Evolutionary conservation across 495 filamentous ascomycete species (phyloP).

Genomic region (Pyrenopolyporus hunteri): DNA sequence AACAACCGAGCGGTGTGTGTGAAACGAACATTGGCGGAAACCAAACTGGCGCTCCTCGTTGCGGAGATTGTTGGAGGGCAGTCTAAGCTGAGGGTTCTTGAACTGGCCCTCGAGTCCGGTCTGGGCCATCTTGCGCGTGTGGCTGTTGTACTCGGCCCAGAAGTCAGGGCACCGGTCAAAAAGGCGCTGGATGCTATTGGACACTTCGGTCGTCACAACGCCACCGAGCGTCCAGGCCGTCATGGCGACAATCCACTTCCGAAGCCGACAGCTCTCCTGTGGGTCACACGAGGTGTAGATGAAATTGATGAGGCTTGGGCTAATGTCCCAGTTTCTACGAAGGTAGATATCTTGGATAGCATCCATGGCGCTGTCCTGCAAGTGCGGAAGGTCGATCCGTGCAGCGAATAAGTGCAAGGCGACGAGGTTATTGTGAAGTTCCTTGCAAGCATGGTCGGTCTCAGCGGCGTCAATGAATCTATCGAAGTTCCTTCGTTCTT

Average conservation of each 20-base stretch:
- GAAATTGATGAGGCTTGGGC: constrained; percentile 49
- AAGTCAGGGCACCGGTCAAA: constrained; percentile 48
- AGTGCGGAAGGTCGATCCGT: constrained; percentile 45
- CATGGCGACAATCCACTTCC: constrained; percentile 58
- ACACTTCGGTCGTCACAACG: constrained; percentile 27
- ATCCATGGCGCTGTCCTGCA: constrained; percentile 57
- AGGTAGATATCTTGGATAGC: constrained; percentile 57
- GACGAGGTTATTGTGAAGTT: constrained; percentile 52
- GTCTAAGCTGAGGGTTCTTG: constrained; percentile 57
- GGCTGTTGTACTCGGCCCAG: constrained; percentile 49
- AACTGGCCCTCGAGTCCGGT: constrained; percentile 51
- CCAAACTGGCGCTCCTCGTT: constrained; percentile 56
- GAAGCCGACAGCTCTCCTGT: constrained; percentile 48
- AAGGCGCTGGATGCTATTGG: constrained; percentile 43
- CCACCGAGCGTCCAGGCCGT: constrained; percentile 51
- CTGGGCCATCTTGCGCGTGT: constrained; percentile 50
- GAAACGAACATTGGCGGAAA: constrained; percentile 57
- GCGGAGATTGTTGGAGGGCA: constrained; percentile 51
- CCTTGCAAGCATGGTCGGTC: constrained; percentile 33
- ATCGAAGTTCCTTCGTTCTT: constrained; percentile 44
- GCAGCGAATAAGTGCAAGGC: constrained; percentile 56
- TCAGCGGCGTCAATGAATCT: constrained; percentile 48
- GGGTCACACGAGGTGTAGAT: constrained; percentile 53
- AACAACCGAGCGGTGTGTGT: constrained; percentile 51
- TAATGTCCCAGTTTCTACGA: constrained; percentile 56